Conservation (phyloP, 768 basidiomycete genomes). For the Leucogyrophana mollusca region DNA sequence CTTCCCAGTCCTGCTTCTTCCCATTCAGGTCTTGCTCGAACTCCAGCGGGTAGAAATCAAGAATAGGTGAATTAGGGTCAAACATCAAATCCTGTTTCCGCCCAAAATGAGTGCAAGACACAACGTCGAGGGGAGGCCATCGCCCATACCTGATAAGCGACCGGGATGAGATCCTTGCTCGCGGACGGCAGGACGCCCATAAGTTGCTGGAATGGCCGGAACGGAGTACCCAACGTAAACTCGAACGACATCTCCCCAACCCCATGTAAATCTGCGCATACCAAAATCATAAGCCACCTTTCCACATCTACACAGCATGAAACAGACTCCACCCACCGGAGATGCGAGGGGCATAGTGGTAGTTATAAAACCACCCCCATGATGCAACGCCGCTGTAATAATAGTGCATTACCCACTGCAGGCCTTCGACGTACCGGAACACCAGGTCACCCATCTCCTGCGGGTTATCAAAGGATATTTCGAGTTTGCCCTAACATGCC, state of each 20-base stretch:
- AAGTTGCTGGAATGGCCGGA: slow-evolving; percentile 91
- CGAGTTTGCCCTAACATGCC: slow-evolving; percentile 71
- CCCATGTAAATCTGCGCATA: slow-evolving; percentile 58
- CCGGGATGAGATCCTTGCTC: slow-evolving; percentile 84
- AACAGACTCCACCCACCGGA: slow-evolving; percentile 68
- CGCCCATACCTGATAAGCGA: slow-evolving; percentile 70
- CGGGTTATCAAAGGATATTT: slow-evolving; percentile 71
- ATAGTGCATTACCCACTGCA: slow-evolving; percentile 99
- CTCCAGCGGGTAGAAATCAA: slow-evolving; percentile 91
- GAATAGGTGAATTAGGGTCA: slow-evolving; percentile 77
- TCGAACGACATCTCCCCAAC: slow-evolving; percentile 80
- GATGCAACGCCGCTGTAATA: slow-evolving; percentile 97
- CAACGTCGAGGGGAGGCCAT: slow-evolving; percentile 2
- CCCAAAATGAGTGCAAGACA: neutral
- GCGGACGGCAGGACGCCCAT: slow-evolving; percentile 97
- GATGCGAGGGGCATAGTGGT: slow-evolving; percentile 96
- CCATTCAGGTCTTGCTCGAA: slow-evolving; percentile 96
- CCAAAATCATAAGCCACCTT: slow-evolving; percentile 14
- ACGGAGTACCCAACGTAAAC: slow-evolving; percentile 86
- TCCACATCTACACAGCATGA: slow-evolving; percentile 33
- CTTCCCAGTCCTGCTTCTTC: slow-evolving; percentile 99
- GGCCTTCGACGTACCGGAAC: slow-evolving; percentile 85
- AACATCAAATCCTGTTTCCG: slow-evolving; percentile 81
- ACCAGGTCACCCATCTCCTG: slow-evolving; percentile 68
- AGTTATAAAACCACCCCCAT: slow-evolving; percentile 99